A percentile compares a stretch with the other conserved stretches of the same genome.
Conservation (phyloP, 176 grass and related monocot genomes). For the Oryza meridionalis region DNA sequence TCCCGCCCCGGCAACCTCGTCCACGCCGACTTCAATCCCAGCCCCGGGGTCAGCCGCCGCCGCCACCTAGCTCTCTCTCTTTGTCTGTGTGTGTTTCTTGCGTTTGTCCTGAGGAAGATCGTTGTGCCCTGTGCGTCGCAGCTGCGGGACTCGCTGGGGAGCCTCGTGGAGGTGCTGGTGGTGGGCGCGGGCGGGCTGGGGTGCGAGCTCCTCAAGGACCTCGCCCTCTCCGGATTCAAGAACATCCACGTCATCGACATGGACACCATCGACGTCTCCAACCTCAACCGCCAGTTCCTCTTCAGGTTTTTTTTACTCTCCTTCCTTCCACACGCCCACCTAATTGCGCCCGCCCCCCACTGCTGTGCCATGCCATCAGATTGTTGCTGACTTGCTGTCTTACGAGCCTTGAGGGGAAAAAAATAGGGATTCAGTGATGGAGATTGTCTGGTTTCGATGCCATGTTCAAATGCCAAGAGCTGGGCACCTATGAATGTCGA, state of each 20-base stretch:
- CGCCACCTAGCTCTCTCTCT: neutral
- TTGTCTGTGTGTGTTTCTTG: neutral
- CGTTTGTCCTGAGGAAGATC: neutral
- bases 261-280: constrained; percentile 99
- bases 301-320: constrained; percentile 56
- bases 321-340: neutral
- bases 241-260: constrained; percentile 96
- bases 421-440: constrained; percentile 8
- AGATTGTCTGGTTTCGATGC: neutral
- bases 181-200: constrained; percentile 92
- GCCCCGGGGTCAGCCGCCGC: constrained; percentile 62
- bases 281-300: constrained; percentile 98
- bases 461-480: constrained; percentile 9
- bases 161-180: constrained; percentile 75
- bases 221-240: constrained; percentile 93
- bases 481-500: neutral
- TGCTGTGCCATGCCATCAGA: neutral
- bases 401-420: too few relatives aligned
- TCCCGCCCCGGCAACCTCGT: constrained; percentile 82
- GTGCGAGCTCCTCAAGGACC: constrained; percentile 97
- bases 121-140: constrained; percentile 27
- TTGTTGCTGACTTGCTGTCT: neutral
- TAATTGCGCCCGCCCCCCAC: neutral
- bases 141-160: constrained; percentile 80
- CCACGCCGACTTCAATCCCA: constrained; percentile 57